phyloP scores from a whole-genome alignment of 352 stramenopile species.

The Phytophthora fragariae region DNA sequence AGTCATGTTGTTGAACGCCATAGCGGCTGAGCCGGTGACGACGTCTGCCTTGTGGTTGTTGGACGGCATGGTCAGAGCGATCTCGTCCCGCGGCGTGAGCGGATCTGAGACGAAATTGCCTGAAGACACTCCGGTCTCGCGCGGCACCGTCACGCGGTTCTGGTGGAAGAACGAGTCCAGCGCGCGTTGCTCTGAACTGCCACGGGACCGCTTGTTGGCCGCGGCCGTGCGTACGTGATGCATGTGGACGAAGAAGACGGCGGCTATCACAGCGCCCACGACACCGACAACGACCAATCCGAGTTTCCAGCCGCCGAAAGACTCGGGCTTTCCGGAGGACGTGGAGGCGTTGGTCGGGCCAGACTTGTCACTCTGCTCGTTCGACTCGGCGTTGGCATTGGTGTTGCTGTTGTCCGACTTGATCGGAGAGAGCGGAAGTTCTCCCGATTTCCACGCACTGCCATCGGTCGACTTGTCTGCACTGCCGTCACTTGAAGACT shows the following conservation, averaged over 20 bases:
- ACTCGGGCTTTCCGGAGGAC: conserved; percentile 22
- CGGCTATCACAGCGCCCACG: conserved; percentile 54
- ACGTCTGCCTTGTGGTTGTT: conserved; percentile 24
- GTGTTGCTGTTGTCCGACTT: conserved; percentile 28
- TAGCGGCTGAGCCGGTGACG: conserved; percentile 24
- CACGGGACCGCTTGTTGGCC: conserved; percentile 37
- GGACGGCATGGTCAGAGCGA: conserved; percentile 38
- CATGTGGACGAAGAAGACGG: conserved; percentile 68
- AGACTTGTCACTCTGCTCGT: conserved; percentile 6
- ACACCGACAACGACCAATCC: conserved; percentile 54
- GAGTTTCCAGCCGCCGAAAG: conserved; percentile 49
- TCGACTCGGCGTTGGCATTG: conserved; percentile 5
- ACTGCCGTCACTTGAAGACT: conserved; percentile 8
- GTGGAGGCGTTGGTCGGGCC: conserved; percentile 28
- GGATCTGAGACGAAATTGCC: conserved; percentile 37
- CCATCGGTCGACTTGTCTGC: conserved; percentile 14
- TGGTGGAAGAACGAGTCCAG: conserved; percentile 64
- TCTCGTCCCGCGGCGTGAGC: conserved; percentile 48
- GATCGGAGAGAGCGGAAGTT: conserved; percentile 51
- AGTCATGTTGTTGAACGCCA: conserved; percentile 31
- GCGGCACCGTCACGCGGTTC: conserved; percentile 51
- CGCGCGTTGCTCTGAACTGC: conserved; percentile 51
- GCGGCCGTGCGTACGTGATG: conserved; percentile 37
- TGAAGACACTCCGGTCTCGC: conserved; percentile 27
- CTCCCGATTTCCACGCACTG: conserved; percentile 23